These are phyloP conservation scores for Lachancea mirantina DNA, from an alignment of 805 yeast species.

Conservation along the genomic window DNA sequence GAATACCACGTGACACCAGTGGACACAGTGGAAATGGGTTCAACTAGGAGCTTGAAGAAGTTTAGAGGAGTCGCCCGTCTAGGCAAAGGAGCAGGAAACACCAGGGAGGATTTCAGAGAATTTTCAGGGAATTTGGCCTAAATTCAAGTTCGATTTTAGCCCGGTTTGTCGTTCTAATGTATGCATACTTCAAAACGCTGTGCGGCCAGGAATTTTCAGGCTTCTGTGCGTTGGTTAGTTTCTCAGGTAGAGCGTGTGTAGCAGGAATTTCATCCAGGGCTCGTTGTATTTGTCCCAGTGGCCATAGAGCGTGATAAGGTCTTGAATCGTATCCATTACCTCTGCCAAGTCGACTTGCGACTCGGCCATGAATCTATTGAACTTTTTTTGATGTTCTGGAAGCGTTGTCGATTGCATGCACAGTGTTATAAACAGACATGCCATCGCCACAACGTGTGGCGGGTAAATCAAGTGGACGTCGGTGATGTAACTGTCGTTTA, in stretches of 20 bases:
- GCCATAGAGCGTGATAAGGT: slow-evolving; percentile 71
- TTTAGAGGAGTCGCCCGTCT: too few relatives aligned
- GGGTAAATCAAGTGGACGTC: slow-evolving; percentile 78
- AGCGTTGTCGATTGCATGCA: slow-evolving; percentile 14
- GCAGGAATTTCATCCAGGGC: slow-evolving; percentile 37
- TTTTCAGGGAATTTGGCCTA: too few relatives aligned
- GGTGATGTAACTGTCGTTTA: slow-evolving; percentile 84
- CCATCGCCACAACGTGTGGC: slow-evolving; percentile 81
- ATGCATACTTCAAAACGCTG: too few relatives aligned
- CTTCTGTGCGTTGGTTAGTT: too few relatives aligned
- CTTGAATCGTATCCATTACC: slow-evolving; percentile 78
- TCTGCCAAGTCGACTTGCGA: slow-evolving; percentile 73
- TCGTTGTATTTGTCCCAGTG: slow-evolving; percentile 86
- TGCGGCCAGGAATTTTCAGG: too few relatives aligned
- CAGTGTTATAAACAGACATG: slow-evolving; percentile 73
- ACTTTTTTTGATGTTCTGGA: slow-evolving; percentile 14
- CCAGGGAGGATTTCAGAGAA: too few relatives aligned
- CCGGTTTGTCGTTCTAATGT: too few relatives aligned
- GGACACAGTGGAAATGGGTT: too few relatives aligned
- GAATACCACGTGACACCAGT: too few relatives aligned
- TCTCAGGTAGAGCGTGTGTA: slow-evolving; percentile 28
- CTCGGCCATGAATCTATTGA: slow-evolving; percentile 51
- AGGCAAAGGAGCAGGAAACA: too few relatives aligned
- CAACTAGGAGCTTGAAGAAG: too few relatives aligned
- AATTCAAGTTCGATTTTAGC: too few relatives aligned